Evolutionary conservation across 345 rosid genomes (phyloP).

Genomic region (Camelina hispida): DNA sequence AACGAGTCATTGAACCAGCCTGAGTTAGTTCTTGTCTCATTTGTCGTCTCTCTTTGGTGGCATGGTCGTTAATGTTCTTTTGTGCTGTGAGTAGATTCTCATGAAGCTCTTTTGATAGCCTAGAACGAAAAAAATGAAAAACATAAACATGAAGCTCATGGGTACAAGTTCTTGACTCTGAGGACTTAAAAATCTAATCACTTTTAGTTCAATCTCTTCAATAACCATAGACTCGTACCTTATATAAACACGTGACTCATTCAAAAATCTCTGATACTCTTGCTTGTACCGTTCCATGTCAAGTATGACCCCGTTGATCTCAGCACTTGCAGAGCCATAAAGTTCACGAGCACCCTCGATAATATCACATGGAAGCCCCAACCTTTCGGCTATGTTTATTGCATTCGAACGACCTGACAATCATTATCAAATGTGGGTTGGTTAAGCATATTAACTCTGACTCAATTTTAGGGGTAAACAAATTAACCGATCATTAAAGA

Average conservation of each 20-base stretch:
- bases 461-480: neutral
- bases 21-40: slow-evolving; percentile 61
- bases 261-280: slow-evolving; percentile 55
- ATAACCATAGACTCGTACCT: slow-evolving; percentile 48
- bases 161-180: neutral
- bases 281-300: slow-evolving; percentile 88
- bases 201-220: slow-evolving; percentile 4
- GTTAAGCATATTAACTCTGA: slow-evolving; percentile 2
- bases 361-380: slow-evolving; percentile 67
- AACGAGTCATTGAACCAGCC: slow-evolving; percentile 64
- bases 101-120: slow-evolving; percentile 70
- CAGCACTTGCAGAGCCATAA: slow-evolving; percentile 81
- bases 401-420: slow-evolving; percentile 89
- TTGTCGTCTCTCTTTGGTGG: slow-evolving; percentile 50
- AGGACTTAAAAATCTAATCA: neutral
- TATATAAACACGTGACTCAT: slow-evolving; percentile 56
- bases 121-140: slow-evolving; percentile 36
- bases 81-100: slow-evolving; percentile 53
- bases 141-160: slow-evolving; percentile 14
- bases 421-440: slow-evolving; percentile 4
- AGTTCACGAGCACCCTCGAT: slow-evolving; percentile 63
- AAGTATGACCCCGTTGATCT: slow-evolving; percentile 85
- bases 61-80: slow-evolving; percentile 62
- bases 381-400: slow-evolving; percentile 80
- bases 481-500: neutral